A percentile compares a stretch with the other conserved stretches of the same genome.
Evolutionary conservation across 2,329 filamentous ascomycete species (phyloP).

Genomic region (Aureobasidium sp.): DNA sequence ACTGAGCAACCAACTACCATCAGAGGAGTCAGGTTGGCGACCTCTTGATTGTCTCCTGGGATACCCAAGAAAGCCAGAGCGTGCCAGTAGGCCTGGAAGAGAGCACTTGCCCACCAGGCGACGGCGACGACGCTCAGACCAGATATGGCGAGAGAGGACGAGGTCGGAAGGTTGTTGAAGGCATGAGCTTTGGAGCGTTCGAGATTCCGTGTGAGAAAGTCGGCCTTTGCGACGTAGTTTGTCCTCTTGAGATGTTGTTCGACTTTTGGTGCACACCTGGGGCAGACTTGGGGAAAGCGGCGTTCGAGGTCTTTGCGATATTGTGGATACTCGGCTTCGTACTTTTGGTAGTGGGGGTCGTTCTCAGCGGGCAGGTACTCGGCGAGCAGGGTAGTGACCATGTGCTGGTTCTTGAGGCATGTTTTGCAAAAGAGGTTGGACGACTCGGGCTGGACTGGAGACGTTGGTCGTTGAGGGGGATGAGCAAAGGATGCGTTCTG

Average conservation of each 20-base stretch:
- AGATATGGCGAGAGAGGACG: constrained; percentile 1
- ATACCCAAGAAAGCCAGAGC: constrained; percentile 10
- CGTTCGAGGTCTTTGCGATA: constrained; percentile 69
- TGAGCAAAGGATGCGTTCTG: constrained; percentile 36
- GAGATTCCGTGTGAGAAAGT: constrained; percentile 33
- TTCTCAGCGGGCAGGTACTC: constrained; percentile 65
- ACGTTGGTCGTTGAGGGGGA: constrained; percentile 22
- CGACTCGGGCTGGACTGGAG: constrained; percentile 41
- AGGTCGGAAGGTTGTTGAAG: neutral
- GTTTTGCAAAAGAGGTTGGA: constrained; percentile 59
- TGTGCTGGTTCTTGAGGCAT: constrained; percentile 82
- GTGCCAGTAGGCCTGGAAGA: constrained; percentile 32
- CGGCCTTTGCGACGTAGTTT: constrained; percentile 76
- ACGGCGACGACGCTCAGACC: constrained; percentile 34
- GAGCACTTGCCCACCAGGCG: constrained; percentile 35
- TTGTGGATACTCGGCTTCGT: constrained; percentile 60
- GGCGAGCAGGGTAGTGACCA: constrained; percentile 68
- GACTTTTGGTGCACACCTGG: constrained; percentile 68
- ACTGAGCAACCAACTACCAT: constrained; percentile 17
- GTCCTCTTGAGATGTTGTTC: constrained; percentile 61
- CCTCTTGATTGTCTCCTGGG: constrained; percentile 12
- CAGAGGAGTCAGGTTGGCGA: constrained; percentile 8
- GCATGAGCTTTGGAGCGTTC: constrained; percentile 23
- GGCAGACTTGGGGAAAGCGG: constrained; percentile 84
- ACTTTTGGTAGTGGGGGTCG: constrained; percentile 62